phyloP scores from a whole-genome alignment of 2,329 filamentous ascomycete species.

The Colletotrichum theobromicola region DNA sequence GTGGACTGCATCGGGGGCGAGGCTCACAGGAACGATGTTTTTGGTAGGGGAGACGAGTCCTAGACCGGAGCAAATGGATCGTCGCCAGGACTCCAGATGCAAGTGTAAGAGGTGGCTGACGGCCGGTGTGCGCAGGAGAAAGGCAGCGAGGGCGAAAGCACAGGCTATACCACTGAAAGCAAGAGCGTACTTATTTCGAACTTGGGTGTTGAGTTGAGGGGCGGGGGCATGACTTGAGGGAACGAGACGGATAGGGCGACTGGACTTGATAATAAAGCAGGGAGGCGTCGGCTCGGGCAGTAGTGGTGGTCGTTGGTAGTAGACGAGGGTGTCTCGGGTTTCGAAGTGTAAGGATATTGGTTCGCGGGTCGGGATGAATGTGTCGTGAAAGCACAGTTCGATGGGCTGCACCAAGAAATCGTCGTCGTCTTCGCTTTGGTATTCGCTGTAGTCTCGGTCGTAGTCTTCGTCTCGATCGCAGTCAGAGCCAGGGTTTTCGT shows the following conservation, averaged over 20 bases:
- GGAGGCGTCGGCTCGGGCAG: neutral
- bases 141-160: neutral
- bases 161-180: neutral
- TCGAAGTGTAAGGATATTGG: neutral
- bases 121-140: neutral
- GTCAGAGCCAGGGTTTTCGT: neutral
- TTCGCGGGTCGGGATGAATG: neutral
- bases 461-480: neutral
- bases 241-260: neutral
- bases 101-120: neutral
- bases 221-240: neutral
- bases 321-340: neutral
- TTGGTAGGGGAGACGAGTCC: neutral
- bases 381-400: neutral
- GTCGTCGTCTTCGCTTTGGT: neutral
- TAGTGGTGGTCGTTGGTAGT: neutral
- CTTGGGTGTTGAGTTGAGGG: neutral
- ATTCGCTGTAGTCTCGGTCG: neutral
- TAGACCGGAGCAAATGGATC: neutral
- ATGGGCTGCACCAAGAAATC: neutral
- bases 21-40: neutral
- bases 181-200: neutral
- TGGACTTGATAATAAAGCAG: neutral
- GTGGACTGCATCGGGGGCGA: neutral
- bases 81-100: neutral